Percentiles rank a stretch among this genome's conserved stretches.
phyloP scores from a whole-genome alignment of 257 asterid species.

The Solanum piurae region DNA sequence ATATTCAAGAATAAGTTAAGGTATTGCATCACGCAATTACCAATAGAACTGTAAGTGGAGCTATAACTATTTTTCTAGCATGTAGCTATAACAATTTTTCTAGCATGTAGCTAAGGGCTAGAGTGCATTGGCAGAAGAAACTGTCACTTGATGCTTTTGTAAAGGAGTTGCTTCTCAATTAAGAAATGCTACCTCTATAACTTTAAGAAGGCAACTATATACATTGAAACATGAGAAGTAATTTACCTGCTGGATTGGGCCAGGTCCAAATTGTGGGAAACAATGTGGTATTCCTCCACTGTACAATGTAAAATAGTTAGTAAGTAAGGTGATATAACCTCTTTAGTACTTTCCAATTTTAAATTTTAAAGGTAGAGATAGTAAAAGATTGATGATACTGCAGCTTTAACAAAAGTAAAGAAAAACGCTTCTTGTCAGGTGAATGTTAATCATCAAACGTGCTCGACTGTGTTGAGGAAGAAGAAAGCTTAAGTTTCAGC shows the following conservation, averaged over 20 bases:
- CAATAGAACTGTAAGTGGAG: background rate
- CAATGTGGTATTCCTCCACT: conserved; percentile 99
- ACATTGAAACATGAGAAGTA: background rate
- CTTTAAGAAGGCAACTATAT: background rate
- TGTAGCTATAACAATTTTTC: background rate
- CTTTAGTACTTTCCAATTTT: background rate
- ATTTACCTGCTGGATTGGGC: conserved; percentile 84
- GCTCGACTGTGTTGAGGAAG: background rate
- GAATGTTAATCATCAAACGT: background rate
- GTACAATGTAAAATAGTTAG: conserved; percentile 13
- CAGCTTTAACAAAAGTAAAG: background rate
- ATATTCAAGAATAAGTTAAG: background rate
- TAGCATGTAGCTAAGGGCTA: background rate
- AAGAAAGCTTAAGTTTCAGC: background rate
- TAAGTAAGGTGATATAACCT: background rate
- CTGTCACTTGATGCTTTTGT: background rate
- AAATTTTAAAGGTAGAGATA: background rate
- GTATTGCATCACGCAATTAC: background rate
- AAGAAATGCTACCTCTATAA: background rate
- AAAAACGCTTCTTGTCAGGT: background rate
- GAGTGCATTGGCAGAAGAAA: background rate
- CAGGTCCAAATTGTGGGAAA: conserved; percentile 99
- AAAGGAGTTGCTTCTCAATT: background rate
- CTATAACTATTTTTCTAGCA: background rate
- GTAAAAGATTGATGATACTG: background rate